Evolutionary conservation across 2,329 filamentous ascomycete species (phyloP).

Genomic region (Colletotrichum liriopes): DNA sequence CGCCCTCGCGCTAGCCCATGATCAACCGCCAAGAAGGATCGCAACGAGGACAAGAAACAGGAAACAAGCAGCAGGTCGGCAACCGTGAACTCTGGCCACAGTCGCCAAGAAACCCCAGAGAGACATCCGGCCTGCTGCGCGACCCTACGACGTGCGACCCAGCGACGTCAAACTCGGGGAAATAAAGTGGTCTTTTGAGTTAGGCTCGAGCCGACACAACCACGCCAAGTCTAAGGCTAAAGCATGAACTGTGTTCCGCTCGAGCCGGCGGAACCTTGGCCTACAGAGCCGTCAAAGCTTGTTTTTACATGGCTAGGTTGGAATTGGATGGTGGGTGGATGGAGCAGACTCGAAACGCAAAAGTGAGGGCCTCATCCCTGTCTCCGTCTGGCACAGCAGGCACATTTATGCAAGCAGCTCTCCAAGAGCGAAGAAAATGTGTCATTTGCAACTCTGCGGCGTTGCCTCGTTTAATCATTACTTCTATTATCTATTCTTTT

Average conservation of each 20-base stretch:
- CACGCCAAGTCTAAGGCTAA: conserved; percentile 8
- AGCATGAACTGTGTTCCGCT: conserved; percentile 5
- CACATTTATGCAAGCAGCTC: conserved; percentile 11
- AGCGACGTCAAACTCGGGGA: background rate
- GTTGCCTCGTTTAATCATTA: conserved; percentile 22
- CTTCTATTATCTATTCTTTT: conserved; percentile 21
- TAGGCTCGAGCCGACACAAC: conserved; percentile 27
- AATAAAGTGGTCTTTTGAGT: conserved; percentile 21
- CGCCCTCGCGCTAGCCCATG: background rate
- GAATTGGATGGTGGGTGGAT: conserved; percentile 11
- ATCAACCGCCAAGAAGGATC: conserved; percentile 13
- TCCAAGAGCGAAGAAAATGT: background rate
- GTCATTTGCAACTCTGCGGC: conserved; percentile 20
- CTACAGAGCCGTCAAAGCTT: conserved; percentile 21
- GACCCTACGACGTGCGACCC: background rate
- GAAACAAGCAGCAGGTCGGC: background rate
- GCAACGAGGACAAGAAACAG: background rate
- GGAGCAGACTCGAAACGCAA: conserved; percentile 35
- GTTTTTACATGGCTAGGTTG: conserved; percentile 20
- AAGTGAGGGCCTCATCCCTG: conserved; percentile 15
- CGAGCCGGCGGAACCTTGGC: conserved; percentile 14
- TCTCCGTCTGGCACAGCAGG: conserved; percentile 15
- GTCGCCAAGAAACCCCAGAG: background rate
- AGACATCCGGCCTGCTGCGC: background rate
- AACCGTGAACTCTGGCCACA: no score